These are phyloP conservation scores for Parathielavia appendiculata DNA, from an alignment of 495 filamentous ascomycete genomes.

Conservation along the genomic window DNA sequence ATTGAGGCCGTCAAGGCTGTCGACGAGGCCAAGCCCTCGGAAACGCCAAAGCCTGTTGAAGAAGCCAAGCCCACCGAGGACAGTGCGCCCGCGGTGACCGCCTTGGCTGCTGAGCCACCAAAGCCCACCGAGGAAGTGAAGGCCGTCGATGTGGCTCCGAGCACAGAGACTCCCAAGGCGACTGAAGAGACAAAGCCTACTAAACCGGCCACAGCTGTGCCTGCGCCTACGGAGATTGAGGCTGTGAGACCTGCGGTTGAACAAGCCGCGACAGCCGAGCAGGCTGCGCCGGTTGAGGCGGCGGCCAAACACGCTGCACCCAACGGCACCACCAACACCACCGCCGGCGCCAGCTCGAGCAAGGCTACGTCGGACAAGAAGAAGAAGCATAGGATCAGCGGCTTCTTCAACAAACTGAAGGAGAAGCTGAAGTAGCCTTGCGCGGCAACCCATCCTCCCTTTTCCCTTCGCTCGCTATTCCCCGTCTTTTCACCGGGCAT, in stretches of 20 bases:
- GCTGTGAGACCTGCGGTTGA: not conserved
- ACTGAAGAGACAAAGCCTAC: slow-evolving; percentile 7
- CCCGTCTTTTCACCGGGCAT: slow-evolving; percentile 12
- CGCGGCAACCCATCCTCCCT: slow-evolving; percentile 11
- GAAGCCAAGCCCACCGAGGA: slow-evolving; percentile 13
- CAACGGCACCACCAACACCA: slow-evolving; percentile 22
- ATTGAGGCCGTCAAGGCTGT: slow-evolving; percentile 1
- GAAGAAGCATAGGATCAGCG: slow-evolving; percentile 56
- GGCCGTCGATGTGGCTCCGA: slow-evolving; percentile 11
- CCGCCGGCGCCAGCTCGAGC: slow-evolving; percentile 17
- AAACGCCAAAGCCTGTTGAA: slow-evolving; percentile 8
- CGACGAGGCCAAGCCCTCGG: slow-evolving; percentile 10
- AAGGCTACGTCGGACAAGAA: slow-evolving; percentile 41
- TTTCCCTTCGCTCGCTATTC: slow-evolving; percentile 18
- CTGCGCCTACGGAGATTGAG: not conserved
- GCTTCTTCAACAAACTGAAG: slow-evolving; percentile 56
- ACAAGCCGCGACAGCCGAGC: slow-evolving; percentile 2
- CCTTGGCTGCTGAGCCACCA: slow-evolving; percentile 2
- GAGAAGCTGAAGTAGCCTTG: slow-evolving; percentile 42
- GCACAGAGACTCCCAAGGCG: not conserved
- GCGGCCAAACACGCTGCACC: slow-evolving; percentile 22
- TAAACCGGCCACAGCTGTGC: not conserved
- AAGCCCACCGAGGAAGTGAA: slow-evolving; percentile 21
- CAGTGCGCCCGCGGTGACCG: not conserved
- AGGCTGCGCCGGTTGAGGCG: slow-evolving; percentile 51